Base-by-base conservation (phyloP, 768 basidiomycete genomes). In the Boletus bicolor region DNA sequence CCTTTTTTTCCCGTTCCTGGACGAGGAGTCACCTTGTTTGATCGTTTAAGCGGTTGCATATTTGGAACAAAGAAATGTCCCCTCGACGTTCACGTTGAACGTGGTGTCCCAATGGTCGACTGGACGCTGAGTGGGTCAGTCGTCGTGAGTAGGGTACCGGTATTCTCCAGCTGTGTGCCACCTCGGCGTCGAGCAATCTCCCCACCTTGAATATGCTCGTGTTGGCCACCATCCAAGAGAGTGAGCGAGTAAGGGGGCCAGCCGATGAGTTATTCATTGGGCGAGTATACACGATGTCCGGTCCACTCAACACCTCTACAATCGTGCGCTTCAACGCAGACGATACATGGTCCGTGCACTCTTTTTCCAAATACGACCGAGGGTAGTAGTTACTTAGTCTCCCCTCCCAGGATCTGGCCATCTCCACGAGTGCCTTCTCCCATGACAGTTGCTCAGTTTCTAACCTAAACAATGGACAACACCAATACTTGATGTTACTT, bases 21-120 rank as follows among this genome's bases (percentile, higher is more conserved):
- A 35, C 15, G 46, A 24, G 4, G 34, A 34, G 6, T 34, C 46
- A 15, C 74, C 72, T 61, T 76, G 76, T 52, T 71, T 66, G 51
- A 77, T 65, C 77, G 76, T 77, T 49, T 73, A 68, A 14, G 46
- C 49, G 0, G 75, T 75, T 2, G 75, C 76, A 44, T 70, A 62
- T 56, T 73, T 76, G 64, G 73, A 73, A 49, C 67, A 70, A 2
- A 76, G 55, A 44, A 77, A 62, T 0, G 65, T 63, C 1, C 77
- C 73, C 10, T 64, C 65, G 19, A 66, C 64, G 56, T 79, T 79
- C 39, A 75, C 63, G 47, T 47, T 14, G 15, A 71, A 66, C n/a
- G 65, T 44, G 34, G 48, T 53, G 26, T 75, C 71, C 67, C 70
- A 72, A 5, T 73, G 60, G 47, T 71, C 66, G 12, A 68, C 44